Percentiles rank a stretch among this genome's conserved stretches.
Conservation (phyloP, 2,329 filamentous ascomycete species). For the Colletotrichum somersetense region DNA sequence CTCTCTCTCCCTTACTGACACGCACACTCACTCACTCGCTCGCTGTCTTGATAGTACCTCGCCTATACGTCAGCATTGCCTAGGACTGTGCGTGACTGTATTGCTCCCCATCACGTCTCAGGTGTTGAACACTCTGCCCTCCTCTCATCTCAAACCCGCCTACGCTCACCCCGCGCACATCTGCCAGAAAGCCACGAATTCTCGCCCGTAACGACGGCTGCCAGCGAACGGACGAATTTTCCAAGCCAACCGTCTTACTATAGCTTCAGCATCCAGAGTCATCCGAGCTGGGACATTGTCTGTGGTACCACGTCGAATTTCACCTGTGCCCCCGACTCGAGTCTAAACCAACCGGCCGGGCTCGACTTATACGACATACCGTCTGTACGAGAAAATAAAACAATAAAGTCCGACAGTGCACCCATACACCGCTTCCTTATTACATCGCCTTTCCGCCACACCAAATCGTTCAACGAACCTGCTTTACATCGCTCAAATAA, state of each 20-base stretch:
- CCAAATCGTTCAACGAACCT: background rate
- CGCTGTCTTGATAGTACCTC: slow-evolving; percentile 13
- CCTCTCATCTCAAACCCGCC: slow-evolving; percentile 16
- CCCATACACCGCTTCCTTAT: slow-evolving; percentile 6
- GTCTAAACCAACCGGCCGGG: slow-evolving; percentile 30
- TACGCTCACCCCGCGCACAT: slow-evolving; percentile 13
- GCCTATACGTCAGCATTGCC: slow-evolving; percentile 7
- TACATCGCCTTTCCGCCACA: background rate
- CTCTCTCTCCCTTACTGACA: background rate
- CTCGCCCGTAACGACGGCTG: slow-evolving; percentile 22
- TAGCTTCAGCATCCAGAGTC: slow-evolving; percentile 8
- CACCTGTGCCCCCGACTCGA: slow-evolving; percentile 31
- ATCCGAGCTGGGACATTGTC: slow-evolving; percentile 32
- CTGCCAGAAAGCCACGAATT: slow-evolving; percentile 38
- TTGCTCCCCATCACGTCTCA: slow-evolving; percentile 14
- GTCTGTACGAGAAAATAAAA: background rate
- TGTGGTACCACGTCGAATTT: slow-evolving; percentile 34
- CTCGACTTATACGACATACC: slow-evolving; percentile 33
- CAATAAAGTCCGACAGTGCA: slow-evolving; percentile 12
- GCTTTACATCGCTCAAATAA: background rate
- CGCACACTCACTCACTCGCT: background rate
- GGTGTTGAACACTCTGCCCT: slow-evolving; percentile 1
- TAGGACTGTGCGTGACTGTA: slow-evolving; percentile 18
- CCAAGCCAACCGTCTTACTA: slow-evolving; percentile 16
- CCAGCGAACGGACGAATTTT: slow-evolving; percentile 29